These are phyloP conservation scores for Rhodosporidiobolus odoratus DNA, from an alignment of 768 basidiomycete species.

Conservation along the genomic window DNA sequence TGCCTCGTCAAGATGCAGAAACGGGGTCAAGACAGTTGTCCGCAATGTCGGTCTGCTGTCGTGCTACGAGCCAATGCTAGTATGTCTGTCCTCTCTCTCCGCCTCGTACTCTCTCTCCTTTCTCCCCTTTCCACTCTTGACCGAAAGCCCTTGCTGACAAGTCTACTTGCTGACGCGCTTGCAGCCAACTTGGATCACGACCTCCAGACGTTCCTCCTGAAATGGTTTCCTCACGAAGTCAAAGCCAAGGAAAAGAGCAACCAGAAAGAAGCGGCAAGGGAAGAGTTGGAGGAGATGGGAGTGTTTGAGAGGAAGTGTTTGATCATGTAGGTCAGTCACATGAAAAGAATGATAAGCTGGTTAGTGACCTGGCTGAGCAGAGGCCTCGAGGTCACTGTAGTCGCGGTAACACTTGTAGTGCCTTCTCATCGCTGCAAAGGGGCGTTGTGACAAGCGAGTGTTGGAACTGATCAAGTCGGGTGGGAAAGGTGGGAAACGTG, in stretches of 20 bases:
- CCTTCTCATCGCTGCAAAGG: no score
- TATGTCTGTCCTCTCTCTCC: conserved; percentile 48
- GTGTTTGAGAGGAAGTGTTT: conserved; percentile 44
- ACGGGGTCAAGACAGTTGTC: conserved; percentile 66
- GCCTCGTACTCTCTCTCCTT: background rate
- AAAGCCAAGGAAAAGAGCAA: conserved; percentile 62
- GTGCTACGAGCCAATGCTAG: conserved; percentile 71
- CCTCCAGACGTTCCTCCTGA: conserved; percentile 75
- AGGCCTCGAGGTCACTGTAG: no score
- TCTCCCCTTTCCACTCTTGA: background rate
- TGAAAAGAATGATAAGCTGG: no score
- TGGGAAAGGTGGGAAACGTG: no score
- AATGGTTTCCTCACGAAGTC: conserved; percentile 85
- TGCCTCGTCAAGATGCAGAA: conserved; percentile 85
- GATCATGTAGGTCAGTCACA: conserved; percentile 24
- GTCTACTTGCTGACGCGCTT: conserved; percentile 22
- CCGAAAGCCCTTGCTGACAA: no score
- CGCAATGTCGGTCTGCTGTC: conserved; percentile 70
- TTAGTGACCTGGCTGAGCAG: no score
- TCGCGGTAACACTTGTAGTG: no score
- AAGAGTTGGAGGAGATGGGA: conserved; percentile 64
- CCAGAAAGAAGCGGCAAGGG: conserved; percentile 64
- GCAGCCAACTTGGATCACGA: conserved; percentile 74
- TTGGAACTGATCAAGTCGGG: no score
- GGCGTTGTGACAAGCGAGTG: no score